Base-by-base conservation (phyloP, 225 moss, liverwort and hornwort genomes). In the Marchantia paleacea region DNA sequence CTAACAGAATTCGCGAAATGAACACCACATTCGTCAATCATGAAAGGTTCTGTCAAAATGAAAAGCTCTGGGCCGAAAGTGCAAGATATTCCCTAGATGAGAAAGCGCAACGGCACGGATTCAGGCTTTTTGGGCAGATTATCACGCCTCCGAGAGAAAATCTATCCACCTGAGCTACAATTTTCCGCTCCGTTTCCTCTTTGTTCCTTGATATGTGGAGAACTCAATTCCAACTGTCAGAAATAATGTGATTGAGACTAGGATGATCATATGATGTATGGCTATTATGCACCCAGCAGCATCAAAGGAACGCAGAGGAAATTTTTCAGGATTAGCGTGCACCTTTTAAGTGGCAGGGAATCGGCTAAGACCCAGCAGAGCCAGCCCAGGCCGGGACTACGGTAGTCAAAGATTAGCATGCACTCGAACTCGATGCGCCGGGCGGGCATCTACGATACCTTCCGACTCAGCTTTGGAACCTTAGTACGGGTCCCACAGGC, bases 261-360 rank as follows among this genome's bases (percentile, higher is more conserved):
- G 62, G n/a, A 62, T 62, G 9, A 62, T 62, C n/a, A 7, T 19
- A 62, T 10, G n/a, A 62, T 62, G 62, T 24, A 62, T 24, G 62
- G 62, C 62, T 62, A 22, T 62, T 24, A 24, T 9, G 15, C 62
- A 24, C 62, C 62, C 62, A 62, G 7, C 62, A 62, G 16, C n/a
- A 18, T 62, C 62, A 24, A 62, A 62, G 22, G 62, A 62, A 62
- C 62, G 62, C 22, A 6, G n/a, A n/a, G 62, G 62, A 62, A 62
- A 62, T 62, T 62, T 0, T 62, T 62, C 22, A 22, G 62, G 62
- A 62, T 62, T 62, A 62, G 62, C 62, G 62, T 24, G 62, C 22
- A 62, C 62, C 62, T 62, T 62, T 62, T 62, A 60, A 6, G 62
- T 62, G 62, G 62, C 62, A 62, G 62, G 62, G 62, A n/a, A 62